These are phyloP conservation scores for Papilionanthe hybrid DNA, from an alignment of 116 monocot genomes.

Conservation along the genomic window DNA sequence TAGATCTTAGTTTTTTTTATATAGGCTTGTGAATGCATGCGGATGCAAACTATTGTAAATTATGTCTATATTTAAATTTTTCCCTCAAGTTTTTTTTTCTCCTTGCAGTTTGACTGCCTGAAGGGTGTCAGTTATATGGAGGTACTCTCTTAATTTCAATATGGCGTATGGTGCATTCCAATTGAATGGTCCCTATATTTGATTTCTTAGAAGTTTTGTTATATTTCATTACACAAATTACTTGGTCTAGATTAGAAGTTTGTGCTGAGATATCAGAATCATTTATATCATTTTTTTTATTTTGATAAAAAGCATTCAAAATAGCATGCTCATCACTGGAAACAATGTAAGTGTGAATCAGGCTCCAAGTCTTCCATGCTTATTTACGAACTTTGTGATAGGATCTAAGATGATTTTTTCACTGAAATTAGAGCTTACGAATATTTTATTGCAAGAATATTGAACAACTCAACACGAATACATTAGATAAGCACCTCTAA, in stretches of 20 bases:
- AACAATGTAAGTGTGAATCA: not conserved
- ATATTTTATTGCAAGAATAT: no score
- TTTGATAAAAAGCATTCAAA: not conserved
- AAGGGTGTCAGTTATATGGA: slow-evolving; percentile 78
- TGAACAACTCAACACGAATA: no score
- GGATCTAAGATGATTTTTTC: no score
- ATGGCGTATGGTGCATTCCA: slow-evolving; percentile 2
- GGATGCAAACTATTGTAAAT: not conserved
- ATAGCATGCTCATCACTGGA: not conserved
- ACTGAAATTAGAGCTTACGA: no score
- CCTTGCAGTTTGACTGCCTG: slow-evolving; percentile 80
- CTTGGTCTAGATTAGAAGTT: not conserved
- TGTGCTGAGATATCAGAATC: not conserved
- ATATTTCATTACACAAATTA: not conserved
- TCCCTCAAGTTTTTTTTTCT: not conserved
- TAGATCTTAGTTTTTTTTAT: not conserved
- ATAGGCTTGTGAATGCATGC: not conserved
- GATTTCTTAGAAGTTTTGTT: not conserved
- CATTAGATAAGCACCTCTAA: no score
- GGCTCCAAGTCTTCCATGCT: not conserved
- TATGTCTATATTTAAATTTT: not conserved
- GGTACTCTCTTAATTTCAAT: slow-evolving; percentile 39
- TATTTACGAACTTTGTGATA: not conserved
- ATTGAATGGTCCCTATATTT: not conserved
- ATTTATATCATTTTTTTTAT: not conserved